These are phyloP conservation scores for Sonneratia caseolaris DNA, from an alignment of 345 rosid genomes.

Conservation along the genomic window DNA sequence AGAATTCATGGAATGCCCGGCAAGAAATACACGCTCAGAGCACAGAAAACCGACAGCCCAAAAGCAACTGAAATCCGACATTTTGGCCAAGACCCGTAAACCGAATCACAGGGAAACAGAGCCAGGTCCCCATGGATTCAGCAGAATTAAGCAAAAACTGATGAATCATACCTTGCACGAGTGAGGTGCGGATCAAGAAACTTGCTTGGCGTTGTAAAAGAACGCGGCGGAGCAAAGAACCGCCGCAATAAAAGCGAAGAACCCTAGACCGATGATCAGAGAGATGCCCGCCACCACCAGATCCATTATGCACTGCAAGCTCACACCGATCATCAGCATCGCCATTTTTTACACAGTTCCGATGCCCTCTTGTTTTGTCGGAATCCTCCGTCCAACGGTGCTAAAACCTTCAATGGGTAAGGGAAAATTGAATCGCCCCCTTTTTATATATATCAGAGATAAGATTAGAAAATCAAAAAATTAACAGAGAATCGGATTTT, in stretches of 20 bases:
- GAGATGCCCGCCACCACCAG: conserved; percentile 66
- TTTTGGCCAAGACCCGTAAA: not conserved
- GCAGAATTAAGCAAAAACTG: not conserved
- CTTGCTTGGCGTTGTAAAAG: conserved; percentile 50
- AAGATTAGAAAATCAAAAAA: no score
- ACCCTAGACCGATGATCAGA: conserved; percentile 57
- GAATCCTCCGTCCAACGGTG: not conserved
- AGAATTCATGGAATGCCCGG: not conserved
- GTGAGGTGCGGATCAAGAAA: conserved; percentile 3
- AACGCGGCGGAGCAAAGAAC: conserved; percentile 79
- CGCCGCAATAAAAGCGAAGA: conserved; percentile 57
- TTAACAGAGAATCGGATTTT: no score
- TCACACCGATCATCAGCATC: conserved; percentile 35
- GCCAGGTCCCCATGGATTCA: not conserved
- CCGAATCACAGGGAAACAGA: not conserved
- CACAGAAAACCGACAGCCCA: not conserved
- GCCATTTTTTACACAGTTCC: conserved; percentile 2
- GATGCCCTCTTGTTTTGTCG: not conserved
- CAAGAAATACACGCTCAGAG: not conserved
- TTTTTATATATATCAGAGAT: no score
- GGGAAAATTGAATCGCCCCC: no score
- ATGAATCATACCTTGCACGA: not conserved
- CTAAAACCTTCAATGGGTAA: no score
- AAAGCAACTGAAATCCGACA: not conserved
- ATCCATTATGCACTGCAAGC: conserved; percentile 53